Conservation (phyloP, 2,329 filamentous ascomycete genomes). For the Hypoxylon sp. region DNA sequence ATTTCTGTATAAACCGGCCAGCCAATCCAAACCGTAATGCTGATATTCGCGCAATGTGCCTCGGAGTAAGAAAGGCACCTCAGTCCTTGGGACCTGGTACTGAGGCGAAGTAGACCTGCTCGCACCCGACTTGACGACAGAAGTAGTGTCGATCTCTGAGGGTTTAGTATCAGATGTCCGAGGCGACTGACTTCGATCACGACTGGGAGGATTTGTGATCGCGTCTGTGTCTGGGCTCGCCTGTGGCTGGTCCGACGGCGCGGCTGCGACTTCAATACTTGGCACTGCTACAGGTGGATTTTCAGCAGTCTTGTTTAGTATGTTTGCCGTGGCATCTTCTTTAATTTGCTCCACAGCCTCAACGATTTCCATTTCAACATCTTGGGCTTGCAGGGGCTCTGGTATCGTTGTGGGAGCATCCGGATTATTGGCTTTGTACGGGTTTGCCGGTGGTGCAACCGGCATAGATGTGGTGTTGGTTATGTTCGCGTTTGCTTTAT, state of each 20-base stretch:
- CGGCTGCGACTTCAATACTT: conserved; percentile 46
- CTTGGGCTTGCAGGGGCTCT: conserved; percentile 38
- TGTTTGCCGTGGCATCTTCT: conserved; percentile 20
- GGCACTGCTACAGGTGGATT: conserved; percentile 31
- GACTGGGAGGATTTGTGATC: conserved; percentile 58
- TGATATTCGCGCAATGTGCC: conserved; percentile 95
- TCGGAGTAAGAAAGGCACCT: conserved; percentile 84
- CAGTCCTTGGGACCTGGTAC: conserved; percentile 68
- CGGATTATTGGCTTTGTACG: conserved; percentile 36
- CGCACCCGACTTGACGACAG: conserved; percentile 53
- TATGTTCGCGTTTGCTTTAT: conserved; percentile 7
- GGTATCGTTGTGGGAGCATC: conserved; percentile 38
- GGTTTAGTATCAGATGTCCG: conserved; percentile 64
- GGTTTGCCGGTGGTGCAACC: conserved; percentile 32
- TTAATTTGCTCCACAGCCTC: conserved; percentile 44
- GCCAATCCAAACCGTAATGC: conserved; percentile 96
- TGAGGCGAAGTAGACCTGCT: conserved; percentile 55
- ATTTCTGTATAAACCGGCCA: conserved; percentile 90
- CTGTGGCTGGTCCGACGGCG: conserved; percentile 49
- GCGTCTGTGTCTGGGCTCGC: conserved; percentile 59
- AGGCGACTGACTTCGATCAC: conserved; percentile 62
- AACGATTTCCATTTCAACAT: conserved; percentile 45
- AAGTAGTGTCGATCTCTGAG: conserved; percentile 61
- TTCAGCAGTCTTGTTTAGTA: background rate
- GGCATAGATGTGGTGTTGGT: background rate